phyloP scores from a whole-genome alignment of 1,284 basidiomycete genomes.

The Sanguinoderma infundibulare region DNA sequence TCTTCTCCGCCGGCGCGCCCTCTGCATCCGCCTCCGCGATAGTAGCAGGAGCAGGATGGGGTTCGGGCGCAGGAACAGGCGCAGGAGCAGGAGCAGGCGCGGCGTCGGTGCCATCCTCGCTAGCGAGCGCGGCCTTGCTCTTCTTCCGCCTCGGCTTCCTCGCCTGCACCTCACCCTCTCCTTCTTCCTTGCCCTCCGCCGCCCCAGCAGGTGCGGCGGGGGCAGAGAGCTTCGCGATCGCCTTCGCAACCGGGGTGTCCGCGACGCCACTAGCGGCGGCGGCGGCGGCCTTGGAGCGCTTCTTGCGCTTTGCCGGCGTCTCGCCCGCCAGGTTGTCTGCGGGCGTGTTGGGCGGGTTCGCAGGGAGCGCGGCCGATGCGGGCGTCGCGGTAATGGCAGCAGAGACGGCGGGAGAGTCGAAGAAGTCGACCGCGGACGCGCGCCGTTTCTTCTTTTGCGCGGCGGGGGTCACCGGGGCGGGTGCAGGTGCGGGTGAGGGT shows the following conservation, averaged over 20 bases:
- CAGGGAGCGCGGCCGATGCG: constrained; percentile 6
- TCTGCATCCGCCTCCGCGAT: constrained; percentile 10
- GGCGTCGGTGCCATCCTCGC: constrained; percentile 1
- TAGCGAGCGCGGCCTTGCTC: constrained; percentile 44
- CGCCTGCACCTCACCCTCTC: constrained; percentile 9
- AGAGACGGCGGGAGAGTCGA: constrained; percentile 27
- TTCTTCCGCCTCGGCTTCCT: constrained; percentile 51
- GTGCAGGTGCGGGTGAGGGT: constrained; percentile 20
- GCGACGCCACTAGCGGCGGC: constrained; percentile 17
- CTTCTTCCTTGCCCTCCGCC: constrained; percentile 10
- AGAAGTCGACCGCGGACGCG: constrained; percentile 35
- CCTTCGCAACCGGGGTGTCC: constrained; percentile 30
- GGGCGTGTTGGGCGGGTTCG: constrained; percentile 32
- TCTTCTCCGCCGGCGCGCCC: constrained; percentile 18
- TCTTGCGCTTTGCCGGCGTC: constrained; percentile 26
- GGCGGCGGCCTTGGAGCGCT: constrained; percentile 28
- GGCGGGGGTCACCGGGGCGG: constrained; percentile 25
- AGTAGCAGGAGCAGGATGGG: neutral
- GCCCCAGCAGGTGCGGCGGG: constrained; percentile 6
- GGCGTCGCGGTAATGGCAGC: constrained; percentile 8
- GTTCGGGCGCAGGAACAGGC: constrained; percentile 1
- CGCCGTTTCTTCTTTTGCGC: constrained; percentile 29
- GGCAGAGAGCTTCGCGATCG: constrained; percentile 30
- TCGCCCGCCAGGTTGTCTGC: constrained; percentile 28
- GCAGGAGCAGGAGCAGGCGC: neutral